Evolutionary conservation across 805 yeast genomes (phyloP), one percentile per base, ranked within the genome.

Genomic region (Candida michaelii): DNA sequence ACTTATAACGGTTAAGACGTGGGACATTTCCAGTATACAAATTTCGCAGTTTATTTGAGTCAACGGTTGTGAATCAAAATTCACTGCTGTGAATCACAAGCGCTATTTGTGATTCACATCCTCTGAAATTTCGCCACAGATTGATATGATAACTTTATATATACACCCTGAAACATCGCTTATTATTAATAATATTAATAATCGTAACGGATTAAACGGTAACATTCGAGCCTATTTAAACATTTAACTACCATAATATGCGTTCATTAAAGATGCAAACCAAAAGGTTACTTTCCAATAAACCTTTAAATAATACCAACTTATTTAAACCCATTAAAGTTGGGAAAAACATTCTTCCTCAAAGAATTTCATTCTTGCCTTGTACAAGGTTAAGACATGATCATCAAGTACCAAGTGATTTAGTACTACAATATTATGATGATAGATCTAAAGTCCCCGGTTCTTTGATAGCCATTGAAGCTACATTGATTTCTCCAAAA

Each of bases 281-380:
- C 23, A 21, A 21, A 21, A 21, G 23, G 8, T 21, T 21, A 21
- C 23, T 25, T 13, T n/a, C 39, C 2, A 29, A 29, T 12, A 25
- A 17, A 5, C 33, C 40, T 3, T 31, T 39, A n/a, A 13, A 3
- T 5, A 13, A 30, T 17, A 39, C 42, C 12, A 39, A 39, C 4
- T 19, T 43, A 6, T 70, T 66, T 53, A 45, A 58, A 27, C 63
- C 71, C 1, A 52, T 69, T 23, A 49, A 53, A 30, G 65, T 70
- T 13, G 75, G 74, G 19, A 30, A 46, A 2, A 31, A 53, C 25
- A 47, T 48, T 4, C 42, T 60, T 18, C 17, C 41, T 2, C 50
- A 59, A 44, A 47, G 57, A 40, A 40, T 60, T 9, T 52, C 51
- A 1, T 47, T 44, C 32, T 57, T 62, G 1, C 66, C 66, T 12